Percentiles rank a stretch among this genome's conserved stretches.
Conservation (phyloP, 2,329 filamentous ascomycete genomes). For the Alternaria sp. region DNA sequence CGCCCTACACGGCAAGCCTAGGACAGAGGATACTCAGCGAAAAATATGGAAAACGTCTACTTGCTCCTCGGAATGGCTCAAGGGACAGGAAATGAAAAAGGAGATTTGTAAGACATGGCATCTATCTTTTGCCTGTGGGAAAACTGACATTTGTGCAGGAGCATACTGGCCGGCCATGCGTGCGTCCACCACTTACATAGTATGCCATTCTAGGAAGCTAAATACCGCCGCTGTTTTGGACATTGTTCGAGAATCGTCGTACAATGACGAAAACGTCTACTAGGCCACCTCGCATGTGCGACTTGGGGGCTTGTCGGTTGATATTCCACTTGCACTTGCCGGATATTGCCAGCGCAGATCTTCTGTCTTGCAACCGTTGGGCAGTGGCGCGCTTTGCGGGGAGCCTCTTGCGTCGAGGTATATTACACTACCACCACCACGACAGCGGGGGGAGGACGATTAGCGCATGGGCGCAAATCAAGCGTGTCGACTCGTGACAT, state of each 20-base stretch:
- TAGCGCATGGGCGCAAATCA: conserved; percentile 22
- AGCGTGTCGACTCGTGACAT: conserved; percentile 36
- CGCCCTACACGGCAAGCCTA: background rate
- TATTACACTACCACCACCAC: conserved; percentile 16
- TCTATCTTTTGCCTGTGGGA: background rate
- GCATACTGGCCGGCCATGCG: background rate
- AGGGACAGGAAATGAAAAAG: background rate
- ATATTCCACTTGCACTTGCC: conserved; percentile 2
- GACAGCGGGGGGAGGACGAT: conserved; percentile 7
- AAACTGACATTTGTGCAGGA: background rate
- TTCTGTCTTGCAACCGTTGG: background rate
- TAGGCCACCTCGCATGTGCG: conserved; percentile 5
- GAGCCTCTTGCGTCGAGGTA: conserved; percentile 8
- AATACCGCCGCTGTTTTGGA: background rate
- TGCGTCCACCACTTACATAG: background rate
- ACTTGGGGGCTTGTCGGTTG: conserved; percentile 13
- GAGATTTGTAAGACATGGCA: background rate
- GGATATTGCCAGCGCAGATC: conserved; percentile 1
- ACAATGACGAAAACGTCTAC: conserved; percentile 11
- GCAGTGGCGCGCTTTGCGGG: conserved; percentile 7
- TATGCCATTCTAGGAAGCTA: background rate
- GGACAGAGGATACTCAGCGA: background rate
- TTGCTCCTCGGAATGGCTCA: background rate
- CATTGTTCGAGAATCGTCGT: conserved; percentile 16
- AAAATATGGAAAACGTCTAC: background rate